Conservation (phyloP, 2,329 filamentous ascomycete genomes). For the Fusarium transvaalense region DNA sequence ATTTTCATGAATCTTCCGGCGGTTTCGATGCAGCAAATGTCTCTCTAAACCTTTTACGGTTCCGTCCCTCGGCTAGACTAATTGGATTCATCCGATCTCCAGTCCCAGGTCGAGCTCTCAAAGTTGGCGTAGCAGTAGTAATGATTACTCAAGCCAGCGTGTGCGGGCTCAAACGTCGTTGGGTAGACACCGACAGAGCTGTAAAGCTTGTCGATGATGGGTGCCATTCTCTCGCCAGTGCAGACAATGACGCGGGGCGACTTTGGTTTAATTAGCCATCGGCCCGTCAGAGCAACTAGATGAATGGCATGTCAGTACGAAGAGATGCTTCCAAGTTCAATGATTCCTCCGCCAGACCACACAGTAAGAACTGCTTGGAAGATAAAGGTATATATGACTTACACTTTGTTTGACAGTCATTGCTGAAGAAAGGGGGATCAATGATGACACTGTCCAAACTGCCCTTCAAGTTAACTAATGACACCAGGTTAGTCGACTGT, state of each 20-base stretch:
- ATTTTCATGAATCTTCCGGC: background rate
- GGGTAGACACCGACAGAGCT: conserved; percentile 69
- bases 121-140: conserved; percentile 86
- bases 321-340: background rate
- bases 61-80: background rate
- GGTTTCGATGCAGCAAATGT: background rate
- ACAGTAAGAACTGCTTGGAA: background rate
- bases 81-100: conserved; percentile 44
- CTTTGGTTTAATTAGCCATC: conserved; percentile 73
- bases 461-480: conserved; percentile 68
- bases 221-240: conserved; percentile 82
- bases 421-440: conserved; percentile 83
- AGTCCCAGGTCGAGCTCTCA: conserved; percentile 69
- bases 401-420: conserved; percentile 86
- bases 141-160: conserved; percentile 83
- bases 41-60: background rate
- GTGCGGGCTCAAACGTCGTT: conserved; percentile 76
- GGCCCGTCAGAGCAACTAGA: conserved; percentile 78
- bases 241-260: conserved; percentile 70
- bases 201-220: conserved; percentile 75
- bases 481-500: background rate
- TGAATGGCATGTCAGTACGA: conserved; percentile 29
- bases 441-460: conserved; percentile 76
- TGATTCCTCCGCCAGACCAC: background rate
- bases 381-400: conserved; percentile 31